Percentiles rank a stretch among this genome's conserved stretches.
phyloP scores from a whole-genome alignment of 148 eudicot genomes.

The Rhododendron simsii region DNA sequence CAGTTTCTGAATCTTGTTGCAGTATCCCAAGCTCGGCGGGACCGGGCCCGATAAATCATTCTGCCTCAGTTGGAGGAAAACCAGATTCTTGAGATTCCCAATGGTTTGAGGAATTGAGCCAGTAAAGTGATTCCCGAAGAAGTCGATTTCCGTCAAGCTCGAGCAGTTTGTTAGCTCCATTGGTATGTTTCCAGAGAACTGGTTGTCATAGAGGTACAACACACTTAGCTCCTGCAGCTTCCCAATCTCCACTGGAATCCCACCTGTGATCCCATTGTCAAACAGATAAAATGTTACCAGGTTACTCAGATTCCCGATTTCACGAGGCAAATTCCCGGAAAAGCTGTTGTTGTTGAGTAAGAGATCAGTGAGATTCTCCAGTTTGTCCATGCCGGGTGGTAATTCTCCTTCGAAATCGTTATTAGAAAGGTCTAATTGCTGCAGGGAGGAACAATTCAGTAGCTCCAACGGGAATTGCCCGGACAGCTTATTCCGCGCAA shows the following conservation, averaged over 20 bases:
- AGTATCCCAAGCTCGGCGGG: slow-evolving; percentile 71
- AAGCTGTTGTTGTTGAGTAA: slow-evolving; percentile 83
- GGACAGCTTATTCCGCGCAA: slow-evolving; percentile 48
- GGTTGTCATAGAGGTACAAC: slow-evolving; percentile 80
- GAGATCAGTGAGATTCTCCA: slow-evolving; percentile 65
- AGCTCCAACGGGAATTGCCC: slow-evolving; percentile 57
- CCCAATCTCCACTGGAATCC: slow-evolving; percentile 62
- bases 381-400: slow-evolving; percentile 47
- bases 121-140: slow-evolving; percentile 67
- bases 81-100: slow-evolving; percentile 61
- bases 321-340: slow-evolving; percentile 53
- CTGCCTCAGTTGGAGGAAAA: slow-evolving; percentile 76
- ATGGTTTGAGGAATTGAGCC: slow-evolving; percentile 68
- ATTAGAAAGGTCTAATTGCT: slow-evolving; percentile 63
- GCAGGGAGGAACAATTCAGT: slow-evolving; percentile 51
- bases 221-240: slow-evolving; percentile 48
- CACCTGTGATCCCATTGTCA: slow-evolving; percentile 62
- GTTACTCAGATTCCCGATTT: slow-evolving; percentile 70
- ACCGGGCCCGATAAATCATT: slow-evolving; percentile 69
- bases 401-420: slow-evolving; percentile 54
- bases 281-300: slow-evolving; percentile 48
- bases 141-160: slow-evolving; percentile 59
- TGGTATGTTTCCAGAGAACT: slow-evolving; percentile 68
- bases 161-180: slow-evolving; percentile 68
- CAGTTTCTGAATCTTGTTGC: slow-evolving; percentile 59